Evolutionary conservation across 2,329 filamentous ascomycete species (phyloP).

Genomic region (Penicillium nordicum): DNA sequence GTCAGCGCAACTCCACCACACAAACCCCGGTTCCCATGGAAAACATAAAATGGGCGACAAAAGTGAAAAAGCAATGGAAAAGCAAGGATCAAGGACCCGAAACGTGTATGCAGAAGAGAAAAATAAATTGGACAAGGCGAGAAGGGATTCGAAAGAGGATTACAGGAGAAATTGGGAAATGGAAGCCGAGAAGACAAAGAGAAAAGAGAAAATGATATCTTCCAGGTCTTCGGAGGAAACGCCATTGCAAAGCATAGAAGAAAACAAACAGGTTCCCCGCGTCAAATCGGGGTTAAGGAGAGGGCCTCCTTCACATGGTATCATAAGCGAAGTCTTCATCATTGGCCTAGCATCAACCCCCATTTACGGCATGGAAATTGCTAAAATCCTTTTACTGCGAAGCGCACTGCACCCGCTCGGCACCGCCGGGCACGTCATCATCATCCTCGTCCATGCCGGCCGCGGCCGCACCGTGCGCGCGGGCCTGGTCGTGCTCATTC

Average conservation of each 20-base stretch:
- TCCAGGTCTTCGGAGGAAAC: slow-evolving; percentile 34
- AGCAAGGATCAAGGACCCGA: slow-evolving; percentile 6
- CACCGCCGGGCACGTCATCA: slow-evolving; percentile 48
- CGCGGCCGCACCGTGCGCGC: slow-evolving; percentile 63
- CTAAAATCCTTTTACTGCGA: slow-evolving; percentile 43
- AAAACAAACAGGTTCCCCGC: slow-evolving; percentile 24
- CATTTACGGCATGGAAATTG: slow-evolving; percentile 9
- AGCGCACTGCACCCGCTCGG: slow-evolving; percentile 52
- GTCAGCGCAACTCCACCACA: slow-evolving; percentile 14
- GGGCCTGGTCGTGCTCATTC: slow-evolving; percentile 58
- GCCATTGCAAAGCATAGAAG: slow-evolving; percentile 34
- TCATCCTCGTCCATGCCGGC: slow-evolving; percentile 69
- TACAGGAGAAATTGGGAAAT: slow-evolving; percentile 11
- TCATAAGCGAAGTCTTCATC: slow-evolving; percentile 37
- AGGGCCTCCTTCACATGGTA: slow-evolving; percentile 30
- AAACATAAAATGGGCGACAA: slow-evolving; percentile 10
- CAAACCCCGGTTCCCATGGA: slow-evolving; percentile 1
- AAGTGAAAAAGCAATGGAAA: slow-evolving; percentile 9
- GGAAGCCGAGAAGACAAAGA: slow-evolving; percentile 13
- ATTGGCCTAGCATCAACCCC: slow-evolving; percentile 24
- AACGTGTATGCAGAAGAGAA: slow-evolving; percentile 8
- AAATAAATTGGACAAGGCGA: not conserved
- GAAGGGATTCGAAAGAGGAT: slow-evolving; percentile 13
- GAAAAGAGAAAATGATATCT: slow-evolving; percentile 24
- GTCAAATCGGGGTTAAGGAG: slow-evolving; percentile 20